Evolutionary conservation across 2,329 filamentous ascomycete genomes (phyloP).

Genomic region (Leptodontidium sp.): DNA sequence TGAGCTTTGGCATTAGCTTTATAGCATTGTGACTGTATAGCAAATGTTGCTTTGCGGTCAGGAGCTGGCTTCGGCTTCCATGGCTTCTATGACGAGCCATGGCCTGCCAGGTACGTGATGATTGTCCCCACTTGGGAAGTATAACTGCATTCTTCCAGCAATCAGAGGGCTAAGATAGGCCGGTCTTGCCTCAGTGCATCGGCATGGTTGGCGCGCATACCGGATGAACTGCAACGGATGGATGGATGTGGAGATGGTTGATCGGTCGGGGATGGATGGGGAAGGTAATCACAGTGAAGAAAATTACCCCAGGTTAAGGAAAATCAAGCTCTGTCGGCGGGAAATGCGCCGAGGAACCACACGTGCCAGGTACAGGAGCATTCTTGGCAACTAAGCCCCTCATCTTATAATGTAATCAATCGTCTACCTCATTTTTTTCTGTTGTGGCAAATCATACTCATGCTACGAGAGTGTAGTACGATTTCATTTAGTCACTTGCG

Average conservation of each 20-base stretch:
- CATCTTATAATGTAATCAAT: background rate
- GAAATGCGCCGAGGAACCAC: conserved; percentile 11
- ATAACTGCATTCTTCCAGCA: conserved; percentile 23
- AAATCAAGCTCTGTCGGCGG: conserved; percentile 11
- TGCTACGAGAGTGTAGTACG: background rate
- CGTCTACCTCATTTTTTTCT: background rate
- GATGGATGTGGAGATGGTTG: background rate
- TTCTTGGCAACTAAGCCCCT: background rate
- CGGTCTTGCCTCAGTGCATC: background rate
- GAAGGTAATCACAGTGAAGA: background rate
- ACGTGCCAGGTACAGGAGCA: conserved; percentile 6
- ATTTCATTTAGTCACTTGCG: too few relatives aligned
- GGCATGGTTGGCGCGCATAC: conserved; percentile 16
- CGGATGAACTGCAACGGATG: conserved; percentile 18
- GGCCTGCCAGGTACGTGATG: conserved; percentile 4
- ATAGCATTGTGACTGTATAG: conserved; percentile 13
- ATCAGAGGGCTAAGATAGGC: conserved; percentile 7
- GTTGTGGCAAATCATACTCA: background rate
- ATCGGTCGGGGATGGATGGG: background rate
- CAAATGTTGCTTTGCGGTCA: background rate
- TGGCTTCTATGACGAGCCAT: background rate
- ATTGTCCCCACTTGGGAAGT: background rate
- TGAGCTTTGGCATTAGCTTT: conserved; percentile 7
- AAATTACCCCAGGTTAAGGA: background rate
- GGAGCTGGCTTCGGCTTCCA: background rate